Percentiles rank a stretch among this genome's conserved stretches.
Conservation (phyloP, 2,329 filamentous ascomycete species). For the Colletotrichum spinosum region DNA sequence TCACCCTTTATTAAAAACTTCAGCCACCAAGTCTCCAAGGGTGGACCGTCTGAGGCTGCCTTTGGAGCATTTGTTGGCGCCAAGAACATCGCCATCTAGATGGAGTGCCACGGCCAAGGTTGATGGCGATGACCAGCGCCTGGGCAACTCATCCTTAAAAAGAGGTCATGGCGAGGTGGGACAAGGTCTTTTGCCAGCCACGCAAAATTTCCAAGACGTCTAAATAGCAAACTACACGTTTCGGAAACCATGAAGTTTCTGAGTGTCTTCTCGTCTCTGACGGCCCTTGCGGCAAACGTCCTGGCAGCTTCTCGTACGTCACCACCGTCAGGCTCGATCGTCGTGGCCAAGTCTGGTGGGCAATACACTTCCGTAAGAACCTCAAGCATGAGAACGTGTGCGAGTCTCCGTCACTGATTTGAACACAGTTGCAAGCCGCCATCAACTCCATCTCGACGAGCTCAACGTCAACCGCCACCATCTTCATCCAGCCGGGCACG, state of each 20-base stretch:
- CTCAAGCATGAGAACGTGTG: background rate
- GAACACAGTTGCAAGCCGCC: conserved; percentile 62
- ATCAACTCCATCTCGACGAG: conserved; percentile 67
- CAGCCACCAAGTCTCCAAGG: background rate
- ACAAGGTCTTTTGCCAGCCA: background rate
- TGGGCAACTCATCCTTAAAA: background rate
- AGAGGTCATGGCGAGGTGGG: background rate
- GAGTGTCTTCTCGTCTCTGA: conserved; percentile 12
- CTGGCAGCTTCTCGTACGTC: conserved; percentile 49
- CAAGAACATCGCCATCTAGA: conserved; percentile 10
- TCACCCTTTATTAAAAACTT: background rate
- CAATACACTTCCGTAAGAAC: conserved; percentile 28
- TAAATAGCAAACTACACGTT: background rate
- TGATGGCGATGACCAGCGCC: background rate
- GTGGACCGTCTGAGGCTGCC: background rate
- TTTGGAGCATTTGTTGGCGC: conserved; percentile 12
- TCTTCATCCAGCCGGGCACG: conserved; percentile 76
- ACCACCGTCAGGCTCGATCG: conserved; percentile 61
- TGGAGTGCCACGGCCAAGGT: background rate
- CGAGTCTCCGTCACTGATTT: background rate
- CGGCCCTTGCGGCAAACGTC: background rate
- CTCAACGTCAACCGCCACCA: conserved; percentile 62
- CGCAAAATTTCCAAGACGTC: background rate
- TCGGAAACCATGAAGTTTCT: conserved; percentile 20
- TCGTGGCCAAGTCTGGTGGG: conserved; percentile 55